Evolutionary conservation across 1,139 yeast species (phyloP).

Genomic region (Geotrichum fermentans): DNA sequence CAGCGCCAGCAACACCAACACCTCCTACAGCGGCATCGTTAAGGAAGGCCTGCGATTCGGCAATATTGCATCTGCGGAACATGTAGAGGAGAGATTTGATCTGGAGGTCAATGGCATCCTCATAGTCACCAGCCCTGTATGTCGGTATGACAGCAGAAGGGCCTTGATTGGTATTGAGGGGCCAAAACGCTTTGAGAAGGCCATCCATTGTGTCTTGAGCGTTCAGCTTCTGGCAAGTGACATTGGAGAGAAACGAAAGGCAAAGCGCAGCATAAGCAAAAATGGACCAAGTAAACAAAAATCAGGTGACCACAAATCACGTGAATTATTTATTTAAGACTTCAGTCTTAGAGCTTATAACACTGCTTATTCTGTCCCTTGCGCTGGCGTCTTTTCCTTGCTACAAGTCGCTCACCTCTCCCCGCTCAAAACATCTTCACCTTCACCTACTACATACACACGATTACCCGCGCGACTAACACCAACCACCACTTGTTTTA

Average conservation of each 20-base stretch:
- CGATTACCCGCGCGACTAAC: not conserved
- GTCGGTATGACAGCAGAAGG: constrained; percentile 9
- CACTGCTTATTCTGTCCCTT: not conserved
- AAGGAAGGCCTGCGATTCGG: constrained; percentile 40
- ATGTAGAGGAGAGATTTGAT: constrained; percentile 53
- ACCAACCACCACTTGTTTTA: not conserved
- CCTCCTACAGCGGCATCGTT: constrained; percentile 19
- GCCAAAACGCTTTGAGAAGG: constrained; percentile 20
- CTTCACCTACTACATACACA: too few species aligned
- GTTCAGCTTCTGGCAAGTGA: not conserved
- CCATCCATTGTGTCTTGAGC: constrained; percentile 14
- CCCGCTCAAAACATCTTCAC: too few species aligned
- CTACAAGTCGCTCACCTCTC: too few species aligned
- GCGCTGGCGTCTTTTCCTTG: not conserved
- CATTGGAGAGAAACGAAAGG: too few species aligned
- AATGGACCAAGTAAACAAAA: not conserved
- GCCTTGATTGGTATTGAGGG: not conserved
- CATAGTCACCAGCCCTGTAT: constrained; percentile 40
- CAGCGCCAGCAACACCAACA: constrained; percentile 21
- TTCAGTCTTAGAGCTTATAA: too few species aligned
- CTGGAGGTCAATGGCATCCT: constrained; percentile 57
- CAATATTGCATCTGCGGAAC: constrained; percentile 50
- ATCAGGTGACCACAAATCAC: not conserved
- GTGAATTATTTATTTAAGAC: not conserved
- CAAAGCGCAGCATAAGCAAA: not conserved